Conservation (phyloP, 306 rosid species). For the Mimosa pudica region DNA sequence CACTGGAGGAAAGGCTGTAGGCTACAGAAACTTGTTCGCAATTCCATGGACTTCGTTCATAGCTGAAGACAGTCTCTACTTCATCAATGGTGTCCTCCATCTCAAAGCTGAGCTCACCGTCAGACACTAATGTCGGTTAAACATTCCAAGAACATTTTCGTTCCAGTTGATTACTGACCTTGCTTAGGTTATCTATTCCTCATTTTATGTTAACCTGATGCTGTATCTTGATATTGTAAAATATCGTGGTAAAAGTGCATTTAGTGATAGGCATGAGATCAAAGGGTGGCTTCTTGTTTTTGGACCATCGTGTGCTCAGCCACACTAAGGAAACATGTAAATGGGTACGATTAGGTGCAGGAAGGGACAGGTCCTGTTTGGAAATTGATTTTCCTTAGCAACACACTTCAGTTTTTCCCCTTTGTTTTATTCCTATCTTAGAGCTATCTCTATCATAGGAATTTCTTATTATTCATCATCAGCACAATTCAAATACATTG, state of each 20-base stretch:
- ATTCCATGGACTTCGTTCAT: conserved; percentile 83
- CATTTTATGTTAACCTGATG: conserved; percentile 19
- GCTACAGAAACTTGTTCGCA: conserved; percentile 85
- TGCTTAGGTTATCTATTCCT: not conserved
- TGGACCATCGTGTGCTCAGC: conserved; percentile 8
- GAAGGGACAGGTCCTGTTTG: not conserved
- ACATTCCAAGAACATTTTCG: conserved; percentile 8
- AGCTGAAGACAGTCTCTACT: conserved; percentile 84
- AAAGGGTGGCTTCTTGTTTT: not conserved
- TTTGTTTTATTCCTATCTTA: not conserved
- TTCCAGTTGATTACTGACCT: conserved; percentile 33
- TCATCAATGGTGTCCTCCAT: conserved; percentile 89
- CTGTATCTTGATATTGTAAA: conserved; percentile 17
- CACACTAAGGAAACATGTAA: conserved; percentile 25
- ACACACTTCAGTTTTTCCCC: not conserved
- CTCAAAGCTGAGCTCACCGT: conserved; percentile 95
- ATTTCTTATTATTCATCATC: not conserved
- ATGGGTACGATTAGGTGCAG: conserved; percentile 27
- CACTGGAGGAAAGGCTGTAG: conserved; percentile 98
- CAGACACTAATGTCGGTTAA: conserved; percentile 50
- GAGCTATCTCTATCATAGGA: not conserved
- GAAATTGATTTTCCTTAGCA: not conserved
- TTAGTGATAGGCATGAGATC: conserved; percentile 29
- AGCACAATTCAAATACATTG: not conserved
- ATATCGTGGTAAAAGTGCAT: conserved; percentile 25